Conservation (phyloP, 2,329 filamentous ascomycete genomes). For the Exophiala aquamarina region DNA sequence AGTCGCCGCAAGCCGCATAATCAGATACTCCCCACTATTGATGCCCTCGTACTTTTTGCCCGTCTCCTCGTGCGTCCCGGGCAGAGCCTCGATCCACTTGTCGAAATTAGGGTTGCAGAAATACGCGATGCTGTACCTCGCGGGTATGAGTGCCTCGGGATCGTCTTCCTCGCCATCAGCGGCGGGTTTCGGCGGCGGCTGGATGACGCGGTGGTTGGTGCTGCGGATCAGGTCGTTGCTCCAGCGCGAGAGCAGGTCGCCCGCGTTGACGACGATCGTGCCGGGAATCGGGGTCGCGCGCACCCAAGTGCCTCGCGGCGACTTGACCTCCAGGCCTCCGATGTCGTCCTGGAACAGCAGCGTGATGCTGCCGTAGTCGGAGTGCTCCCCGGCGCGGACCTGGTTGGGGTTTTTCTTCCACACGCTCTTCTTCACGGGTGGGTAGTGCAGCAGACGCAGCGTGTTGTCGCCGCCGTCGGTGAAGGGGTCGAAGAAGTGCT, state of each 20-base stretch:
- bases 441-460: conserved; percentile 75
- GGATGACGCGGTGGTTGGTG: conserved; percentile 85
- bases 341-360: conserved; percentile 57
- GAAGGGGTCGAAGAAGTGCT: conserved; percentile 73
- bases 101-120: conserved; percentile 87
- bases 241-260: conserved; percentile 83
- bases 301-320: conserved; percentile 74
- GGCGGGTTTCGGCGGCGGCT: conserved; percentile 64
- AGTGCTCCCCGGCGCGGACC: conserved; percentile 74
- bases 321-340: conserved; percentile 62
- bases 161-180: conserved; percentile 46
- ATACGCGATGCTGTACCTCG: conserved; percentile 83
- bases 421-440: conserved; percentile 62
- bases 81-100: conserved; percentile 73
- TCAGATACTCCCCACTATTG: conserved; percentile 77
- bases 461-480: conserved; percentile 70
- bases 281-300: conserved; percentile 79
- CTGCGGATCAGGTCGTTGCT: conserved; percentile 89
- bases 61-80: conserved; percentile 66
- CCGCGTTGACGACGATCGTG: conserved; percentile 85
- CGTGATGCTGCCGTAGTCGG: conserved; percentile 59
- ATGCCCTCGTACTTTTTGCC: conserved; percentile 76
- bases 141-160: conserved; percentile 56
- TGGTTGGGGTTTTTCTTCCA: conserved; percentile 68
- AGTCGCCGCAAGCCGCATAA: conserved; percentile 74